Evolutionary conservation across 306 rosid species (phyloP).

Genomic region (Acacia confusa): DNA sequence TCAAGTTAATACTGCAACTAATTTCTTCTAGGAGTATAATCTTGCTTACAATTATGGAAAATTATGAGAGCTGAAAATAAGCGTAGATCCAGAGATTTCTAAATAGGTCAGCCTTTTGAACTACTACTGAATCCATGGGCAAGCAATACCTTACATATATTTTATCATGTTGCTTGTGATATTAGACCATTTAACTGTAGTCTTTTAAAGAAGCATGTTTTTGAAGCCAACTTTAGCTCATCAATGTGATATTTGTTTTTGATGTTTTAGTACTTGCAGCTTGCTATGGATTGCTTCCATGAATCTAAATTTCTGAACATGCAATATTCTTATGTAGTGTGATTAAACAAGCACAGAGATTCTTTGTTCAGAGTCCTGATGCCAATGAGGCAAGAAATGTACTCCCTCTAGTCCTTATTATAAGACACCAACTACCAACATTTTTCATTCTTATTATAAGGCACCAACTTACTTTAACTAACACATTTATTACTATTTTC

Average conservation of each 20-base stretch:
- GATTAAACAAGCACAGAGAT: slow-evolving; percentile 82
- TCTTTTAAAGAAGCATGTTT: slow-evolving; percentile 10
- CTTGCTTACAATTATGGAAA: slow-evolving; percentile 15
- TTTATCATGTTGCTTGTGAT: slow-evolving; percentile 8
- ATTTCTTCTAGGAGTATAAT: not conserved
- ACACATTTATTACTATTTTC: too few relatives aligned
- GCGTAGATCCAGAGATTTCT: too few relatives aligned
- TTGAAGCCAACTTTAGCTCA: slow-evolving; percentile 21
- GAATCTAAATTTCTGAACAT: slow-evolving; percentile 17
- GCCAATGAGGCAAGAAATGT: slow-evolving; percentile 79
- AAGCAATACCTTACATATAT: not conserved
- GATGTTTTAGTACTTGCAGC: slow-evolving; percentile 18
- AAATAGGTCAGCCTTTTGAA: too few relatives aligned
- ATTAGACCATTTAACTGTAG: slow-evolving; percentile 11
- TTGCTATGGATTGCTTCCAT: slow-evolving; percentile 23
- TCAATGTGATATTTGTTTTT: slow-evolving; percentile 24
- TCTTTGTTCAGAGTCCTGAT: slow-evolving; percentile 61
- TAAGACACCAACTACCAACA: too few relatives aligned
- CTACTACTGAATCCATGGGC: too few relatives aligned
- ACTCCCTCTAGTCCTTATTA: too few relatives aligned
- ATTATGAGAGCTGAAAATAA: not conserved
- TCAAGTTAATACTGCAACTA: slow-evolving; percentile 10
- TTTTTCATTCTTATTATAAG: too few relatives aligned
- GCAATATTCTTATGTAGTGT: slow-evolving; percentile 53
- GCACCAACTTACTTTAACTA: too few relatives aligned